Evolutionary conservation across 202 grass and related monocot species (phyloP).

Genomic region (Digitaria exilis): DNA sequence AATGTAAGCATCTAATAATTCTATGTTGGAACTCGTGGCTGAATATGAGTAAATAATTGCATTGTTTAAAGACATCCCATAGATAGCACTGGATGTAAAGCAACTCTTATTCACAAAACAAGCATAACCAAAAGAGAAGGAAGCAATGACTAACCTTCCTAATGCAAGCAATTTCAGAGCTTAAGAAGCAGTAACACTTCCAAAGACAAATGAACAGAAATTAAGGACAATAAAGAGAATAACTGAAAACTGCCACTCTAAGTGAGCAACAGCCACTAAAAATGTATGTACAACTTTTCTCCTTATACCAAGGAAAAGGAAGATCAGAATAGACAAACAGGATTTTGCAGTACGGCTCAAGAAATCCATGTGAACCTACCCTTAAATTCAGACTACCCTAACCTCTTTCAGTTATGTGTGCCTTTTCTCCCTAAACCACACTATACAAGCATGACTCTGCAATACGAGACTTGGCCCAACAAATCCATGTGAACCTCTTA

Average conservation of each 20-base stretch:
- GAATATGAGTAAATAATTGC: too few species aligned
- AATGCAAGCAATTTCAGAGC: background rate
- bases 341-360: background rate
- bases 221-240: background rate
- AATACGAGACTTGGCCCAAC: too few species aligned
- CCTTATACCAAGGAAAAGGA: background rate
- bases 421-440: too few species aligned
- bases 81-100: background rate
- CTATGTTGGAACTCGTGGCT: background rate
- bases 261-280: background rate
- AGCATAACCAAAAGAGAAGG: background rate
- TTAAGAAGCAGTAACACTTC: background rate
- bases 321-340: background rate
- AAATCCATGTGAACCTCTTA: too few species aligned
- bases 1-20: background rate
- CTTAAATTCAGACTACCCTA: background rate
- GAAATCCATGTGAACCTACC: background rate
- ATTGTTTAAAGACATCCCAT: background rate
- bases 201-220: background rate
- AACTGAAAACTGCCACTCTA: conserved; percentile 1
- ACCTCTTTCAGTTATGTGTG: background rate
- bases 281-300: background rate
- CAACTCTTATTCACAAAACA: background rate
- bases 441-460: too few species aligned
- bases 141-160: background rate